Evolutionary conservation across 192 early-diverging fungal species (phyloP).

Genomic region (Backusella luteola): DNA sequence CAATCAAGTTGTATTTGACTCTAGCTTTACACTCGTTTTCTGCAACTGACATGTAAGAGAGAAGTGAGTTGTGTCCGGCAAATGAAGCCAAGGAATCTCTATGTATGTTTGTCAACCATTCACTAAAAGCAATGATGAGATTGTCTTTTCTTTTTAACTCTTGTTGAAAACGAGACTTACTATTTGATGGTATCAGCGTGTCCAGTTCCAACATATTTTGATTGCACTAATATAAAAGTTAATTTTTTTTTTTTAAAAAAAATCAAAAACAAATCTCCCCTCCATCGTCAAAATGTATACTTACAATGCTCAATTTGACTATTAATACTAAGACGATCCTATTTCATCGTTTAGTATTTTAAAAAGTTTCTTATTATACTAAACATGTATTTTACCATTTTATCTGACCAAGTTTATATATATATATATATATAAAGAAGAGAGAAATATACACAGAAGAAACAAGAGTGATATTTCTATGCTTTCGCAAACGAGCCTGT

Average conservation of each 20-base stretch:
- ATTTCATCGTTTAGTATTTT: not conserved
- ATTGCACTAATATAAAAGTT: constrained; percentile 56
- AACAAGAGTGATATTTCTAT: too few relatives aligned
- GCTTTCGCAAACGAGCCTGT: too few relatives aligned
- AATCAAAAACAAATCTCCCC: not conserved
- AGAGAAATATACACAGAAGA: too few relatives aligned
- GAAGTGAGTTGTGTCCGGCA: constrained; percentile 75
- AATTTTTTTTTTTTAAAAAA: not conserved
- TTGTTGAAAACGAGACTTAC: constrained; percentile 46
- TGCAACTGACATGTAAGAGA: constrained; percentile 80
- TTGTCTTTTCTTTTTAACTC: not conserved
- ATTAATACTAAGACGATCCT: constrained; percentile 71
- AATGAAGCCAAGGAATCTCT: constrained; percentile 79
- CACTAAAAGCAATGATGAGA: constrained; percentile 47
- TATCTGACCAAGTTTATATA: not conserved
- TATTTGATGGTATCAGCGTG: constrained; percentile 89
- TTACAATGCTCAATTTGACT: constrained; percentile 80
- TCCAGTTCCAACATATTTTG: constrained; percentile 87
- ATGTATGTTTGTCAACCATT: constrained; percentile 85
- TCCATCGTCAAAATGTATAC: not conserved
- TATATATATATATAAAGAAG: not conserved
- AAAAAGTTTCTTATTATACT: not conserved
- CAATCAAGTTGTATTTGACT: constrained; percentile 69
- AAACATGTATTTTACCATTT: not conserved
- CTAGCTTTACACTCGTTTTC: constrained; percentile 83